phyloP scores from a whole-genome alignment of 2,329 filamentous ascomycete species.

The Corinectria fuckeliana region DNA sequence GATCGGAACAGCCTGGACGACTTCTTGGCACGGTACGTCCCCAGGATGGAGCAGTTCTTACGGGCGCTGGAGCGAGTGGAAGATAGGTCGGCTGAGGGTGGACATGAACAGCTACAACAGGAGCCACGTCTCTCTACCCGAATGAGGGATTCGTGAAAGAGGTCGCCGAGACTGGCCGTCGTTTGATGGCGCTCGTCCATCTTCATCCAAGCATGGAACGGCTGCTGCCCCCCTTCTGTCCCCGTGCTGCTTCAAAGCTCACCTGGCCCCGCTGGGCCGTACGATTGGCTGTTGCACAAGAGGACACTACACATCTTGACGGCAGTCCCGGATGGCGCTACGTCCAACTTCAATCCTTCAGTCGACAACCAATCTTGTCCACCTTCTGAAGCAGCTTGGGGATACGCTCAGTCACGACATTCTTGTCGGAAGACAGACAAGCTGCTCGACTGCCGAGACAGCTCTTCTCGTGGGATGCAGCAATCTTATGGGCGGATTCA shows the following conservation, averaged over 20 bases:
- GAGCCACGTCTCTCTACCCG: slow-evolving; percentile 24
- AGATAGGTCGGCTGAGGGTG: not conserved
- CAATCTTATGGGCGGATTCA: slow-evolving; percentile 8
- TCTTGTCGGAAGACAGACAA: slow-evolving; percentile 12
- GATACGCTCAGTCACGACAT: not conserved
- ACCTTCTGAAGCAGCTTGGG: slow-evolving; percentile 9
- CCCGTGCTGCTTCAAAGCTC: too few species aligned
- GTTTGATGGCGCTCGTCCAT: too few species aligned
- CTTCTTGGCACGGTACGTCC: not conserved
- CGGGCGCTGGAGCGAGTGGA: not conserved
- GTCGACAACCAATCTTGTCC: too few species aligned
- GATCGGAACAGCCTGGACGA: not conserved
- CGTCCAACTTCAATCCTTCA: too few species aligned
- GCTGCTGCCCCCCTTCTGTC: too few species aligned
- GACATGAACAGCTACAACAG: not conserved
- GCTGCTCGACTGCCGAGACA: not conserved
- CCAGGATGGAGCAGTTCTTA: not conserved
- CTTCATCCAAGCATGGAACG: too few species aligned
- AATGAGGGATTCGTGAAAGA: slow-evolving; percentile 48
- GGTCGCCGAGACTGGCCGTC: too few species aligned
- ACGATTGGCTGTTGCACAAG: too few species aligned
- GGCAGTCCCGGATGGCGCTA: too few species aligned
- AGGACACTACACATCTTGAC: too few species aligned
- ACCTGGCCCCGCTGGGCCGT: too few species aligned
- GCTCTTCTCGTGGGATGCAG: slow-evolving; percentile 9